A percentile compares a stretch with the other conserved stretches of the same genome.
phyloP scores from a whole-genome alignment of 108 stramenopile genomes.

The Schizochytrium sp. region DNA sequence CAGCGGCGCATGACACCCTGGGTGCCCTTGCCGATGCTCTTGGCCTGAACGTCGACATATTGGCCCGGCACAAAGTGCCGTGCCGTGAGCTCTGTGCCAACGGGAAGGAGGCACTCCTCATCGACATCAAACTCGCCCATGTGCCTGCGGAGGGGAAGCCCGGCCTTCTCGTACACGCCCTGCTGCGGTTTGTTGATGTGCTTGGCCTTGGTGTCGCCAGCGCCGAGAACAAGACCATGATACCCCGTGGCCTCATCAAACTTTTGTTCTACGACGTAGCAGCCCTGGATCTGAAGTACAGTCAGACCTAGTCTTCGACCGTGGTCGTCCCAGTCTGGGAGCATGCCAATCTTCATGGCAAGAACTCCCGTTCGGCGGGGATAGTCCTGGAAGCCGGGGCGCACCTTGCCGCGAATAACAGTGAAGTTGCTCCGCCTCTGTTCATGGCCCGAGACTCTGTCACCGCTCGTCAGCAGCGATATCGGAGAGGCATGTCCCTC shows the following conservation, averaged over 20 bases:
- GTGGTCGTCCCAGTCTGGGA: slow-evolving; percentile 91
- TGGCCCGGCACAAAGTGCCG: slow-evolving; percentile 95
- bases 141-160: background rate
- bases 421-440: background rate
- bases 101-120: slow-evolving; percentile 58
- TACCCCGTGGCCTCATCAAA: slow-evolving; percentile 72
- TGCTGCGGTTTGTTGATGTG: slow-evolving; percentile 59
- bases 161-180: slow-evolving; percentile 27
- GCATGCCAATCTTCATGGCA: slow-evolving; percentile 92
- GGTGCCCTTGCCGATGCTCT: slow-evolving; percentile 92
- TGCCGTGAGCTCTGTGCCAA: slow-evolving; percentile 72
- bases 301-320: slow-evolving; percentile 86
- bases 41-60: slow-evolving; percentile 81
- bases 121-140: slow-evolving; percentile 49
- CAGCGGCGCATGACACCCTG: slow-evolving; percentile 95
- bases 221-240: slow-evolving; percentile 74
- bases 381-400: background rate
- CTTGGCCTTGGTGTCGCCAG: slow-evolving; percentile 81
- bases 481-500: no score
- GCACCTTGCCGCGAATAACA: background rate
- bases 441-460: background rate
- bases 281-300: slow-evolving; percentile 69
- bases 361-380: slow-evolving; percentile 53
- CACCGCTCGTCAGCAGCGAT: no score
- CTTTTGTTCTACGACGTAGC: slow-evolving; percentile 41